Evolutionary conservation across 1,139 yeast species (phyloP), one percentile per base, ranked within the genome.

Genomic region (Pichia sp.): DNA sequence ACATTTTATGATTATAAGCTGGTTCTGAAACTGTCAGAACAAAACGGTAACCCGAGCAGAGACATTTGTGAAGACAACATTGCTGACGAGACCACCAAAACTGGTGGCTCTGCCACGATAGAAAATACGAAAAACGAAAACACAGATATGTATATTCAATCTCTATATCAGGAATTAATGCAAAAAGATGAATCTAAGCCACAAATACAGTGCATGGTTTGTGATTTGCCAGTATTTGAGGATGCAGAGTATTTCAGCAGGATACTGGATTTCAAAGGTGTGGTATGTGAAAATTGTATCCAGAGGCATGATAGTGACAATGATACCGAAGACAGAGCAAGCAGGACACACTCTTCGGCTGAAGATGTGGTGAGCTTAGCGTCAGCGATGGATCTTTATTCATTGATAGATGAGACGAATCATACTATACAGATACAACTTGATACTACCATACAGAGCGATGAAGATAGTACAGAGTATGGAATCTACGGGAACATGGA

Each of bases 191-290:
- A 34, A 19, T 5, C n/a, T 11, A 11, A 30, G 8, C 13, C 16
- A 2, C 30, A 36, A 47, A 42, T 49, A 16, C 47, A 43, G 23
- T 53, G 55, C 13, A 16, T n/a, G n/a, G 15, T 19, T 4, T 53
- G 90, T 66, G 87, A 84, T 49, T 79, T 76, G 54, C 87, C 89
- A 6, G 66, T 85, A 26, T 85, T 84, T 65, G 90, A 84, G 57
- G 70, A 84, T 47, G 80, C 86, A 56, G 75, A 84, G 5, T 65
- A 79, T 43, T 55, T 74, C 6, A 64, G 67, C 11, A 56, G 61
- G 4, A 60, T 64, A 8, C 60, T 62, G 3, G 62, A 64, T 40
- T 74, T 62, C 54, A 73, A 73, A 40, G 88, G 84, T 59, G 80
- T 85, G 59, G 84, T 85, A 1, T 85, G 92, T 64, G 79, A 80